Evolutionary conservation across 768 basidiomycete genomes (phyloP).

Genomic region (Phylloporus sp.): DNA sequence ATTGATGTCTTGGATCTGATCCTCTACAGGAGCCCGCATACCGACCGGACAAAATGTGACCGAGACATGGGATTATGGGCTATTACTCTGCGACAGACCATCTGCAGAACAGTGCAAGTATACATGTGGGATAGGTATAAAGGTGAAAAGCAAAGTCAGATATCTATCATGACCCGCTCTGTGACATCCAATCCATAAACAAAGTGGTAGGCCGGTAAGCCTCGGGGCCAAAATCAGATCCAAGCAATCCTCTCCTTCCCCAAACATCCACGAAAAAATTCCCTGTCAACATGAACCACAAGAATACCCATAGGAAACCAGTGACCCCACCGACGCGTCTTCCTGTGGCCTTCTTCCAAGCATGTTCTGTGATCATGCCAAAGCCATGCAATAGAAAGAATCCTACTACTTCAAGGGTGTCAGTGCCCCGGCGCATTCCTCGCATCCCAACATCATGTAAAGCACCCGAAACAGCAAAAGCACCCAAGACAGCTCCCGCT

Average conservation of each 20-base stretch:
- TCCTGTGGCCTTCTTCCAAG: constrained; percentile 45
- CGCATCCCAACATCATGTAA: constrained; percentile 57
- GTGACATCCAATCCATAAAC: constrained; percentile 13
- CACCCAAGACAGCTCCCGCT: constrained; percentile 48
- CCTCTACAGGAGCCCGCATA: too few species aligned
- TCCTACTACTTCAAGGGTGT: constrained; percentile 39
- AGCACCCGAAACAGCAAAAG: constrained; percentile 56
- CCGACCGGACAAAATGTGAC: too few species aligned
- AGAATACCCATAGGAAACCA: constrained; percentile 51
- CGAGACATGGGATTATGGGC: too few species aligned
- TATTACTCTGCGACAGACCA: too few species aligned
- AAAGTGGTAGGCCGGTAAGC: constrained; percentile 14
- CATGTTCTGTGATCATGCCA: constrained; percentile 46
- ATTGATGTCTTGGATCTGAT: too few species aligned
- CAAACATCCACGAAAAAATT: constrained; percentile 45
- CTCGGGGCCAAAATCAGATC: constrained; percentile 8
- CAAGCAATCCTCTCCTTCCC: constrained; percentile 21
- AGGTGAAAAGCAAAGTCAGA: too few species aligned
- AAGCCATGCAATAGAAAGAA: constrained; percentile 59
- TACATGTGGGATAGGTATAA: too few species aligned
- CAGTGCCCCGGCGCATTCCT: constrained; percentile 53
- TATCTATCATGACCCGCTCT: not conserved
- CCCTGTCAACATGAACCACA: constrained; percentile 48
- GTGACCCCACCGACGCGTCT: constrained; percentile 41
- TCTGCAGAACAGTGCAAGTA: too few species aligned